A percentile compares a stretch with the other conserved stretches of the same genome.
phyloP scores from a whole-genome alignment of 2,329 filamentous ascomycete genomes.

The Pochonia chlamydosporia region DNA sequence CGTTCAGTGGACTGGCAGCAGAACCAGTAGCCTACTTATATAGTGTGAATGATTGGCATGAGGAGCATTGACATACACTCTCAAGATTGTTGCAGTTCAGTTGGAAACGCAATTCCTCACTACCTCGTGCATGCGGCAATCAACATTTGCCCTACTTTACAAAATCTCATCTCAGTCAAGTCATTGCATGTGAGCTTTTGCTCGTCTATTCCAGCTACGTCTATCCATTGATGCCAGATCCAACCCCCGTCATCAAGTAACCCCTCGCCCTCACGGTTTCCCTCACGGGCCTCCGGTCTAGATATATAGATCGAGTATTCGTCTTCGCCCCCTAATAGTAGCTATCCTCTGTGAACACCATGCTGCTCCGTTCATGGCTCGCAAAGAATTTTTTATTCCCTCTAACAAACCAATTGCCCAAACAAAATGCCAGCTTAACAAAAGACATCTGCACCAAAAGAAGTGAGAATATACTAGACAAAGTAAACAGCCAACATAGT shows the following conservation, averaged over 20 bases:
- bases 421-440: constrained; percentile 7
- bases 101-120: too few species aligned
- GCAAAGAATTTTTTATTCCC: constrained; percentile 3
- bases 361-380: neutral
- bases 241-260: neutral
- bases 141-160: too few species aligned
- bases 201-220: constrained; percentile 16
- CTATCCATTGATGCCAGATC: neutral
- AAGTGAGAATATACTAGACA: constrained; percentile 1
- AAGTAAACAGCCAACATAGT: neutral
- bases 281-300: constrained; percentile 2
- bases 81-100: too few species aligned
- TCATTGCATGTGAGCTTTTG: constrained; percentile 4
- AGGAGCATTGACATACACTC: too few species aligned
- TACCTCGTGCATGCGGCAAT: too few species aligned
- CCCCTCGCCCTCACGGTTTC: neutral
- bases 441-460: neutral
- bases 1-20: too few species aligned
- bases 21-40: too few species aligned
- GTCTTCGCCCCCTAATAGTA: neutral
- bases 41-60: too few species aligned
- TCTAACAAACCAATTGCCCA: constrained; percentile 8
- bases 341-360: neutral
- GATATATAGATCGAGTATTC: neutral
- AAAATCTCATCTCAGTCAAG: too few species aligned